Evolutionary conservation across 257 asterid species (phyloP), one percentile per base, ranked within the genome.

Genomic region (Salvia rosmarinus): DNA sequence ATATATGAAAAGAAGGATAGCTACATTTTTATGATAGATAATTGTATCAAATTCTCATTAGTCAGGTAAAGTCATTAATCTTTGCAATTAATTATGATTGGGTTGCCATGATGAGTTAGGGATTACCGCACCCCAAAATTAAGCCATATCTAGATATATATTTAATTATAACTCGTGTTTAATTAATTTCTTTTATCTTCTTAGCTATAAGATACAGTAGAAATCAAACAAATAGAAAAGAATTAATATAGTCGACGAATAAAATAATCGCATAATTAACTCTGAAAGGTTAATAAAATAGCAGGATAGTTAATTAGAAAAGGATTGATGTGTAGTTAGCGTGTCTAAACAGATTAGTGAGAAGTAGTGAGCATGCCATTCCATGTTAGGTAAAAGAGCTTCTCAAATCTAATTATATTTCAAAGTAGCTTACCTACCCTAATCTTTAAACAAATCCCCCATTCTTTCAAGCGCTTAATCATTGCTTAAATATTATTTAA

Each of bases 321-420:
- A 56, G 60, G 67, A 55, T 65, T 56, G 78, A 44, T 65, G 68
- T 55, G 40, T 25, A 58, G 13, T 58, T 75, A 75, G 70, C 64
- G 70, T 58, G 79, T 64, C 14, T 40, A 56, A 52, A 30, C 71
- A 54, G 32, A 64, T 20, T 54, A 37, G 46, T 28, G 55, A 20
- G 25, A 20, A 28, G 28, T 10, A 34, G 54, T 65, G 42, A n/a
- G 16, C 28, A 35, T 46, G 25, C 55, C 61, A 74, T 74, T 56
- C 72, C 37, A 37, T 19, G 75, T 81, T 77, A 59, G 80, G 77
- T 77, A 55, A 67, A 75, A 58, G 35, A 47, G 58, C 70, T 75
- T 67, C 68, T 75, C 76, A 68, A 44, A 49, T 58, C 57, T 46
- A 13, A 61, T 57, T 34, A 30, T 23, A 13, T 61, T 61, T 61